phyloP scores from a whole-genome alignment of 768 basidiomycete species.

The Termitomyces sp. region DNA sequence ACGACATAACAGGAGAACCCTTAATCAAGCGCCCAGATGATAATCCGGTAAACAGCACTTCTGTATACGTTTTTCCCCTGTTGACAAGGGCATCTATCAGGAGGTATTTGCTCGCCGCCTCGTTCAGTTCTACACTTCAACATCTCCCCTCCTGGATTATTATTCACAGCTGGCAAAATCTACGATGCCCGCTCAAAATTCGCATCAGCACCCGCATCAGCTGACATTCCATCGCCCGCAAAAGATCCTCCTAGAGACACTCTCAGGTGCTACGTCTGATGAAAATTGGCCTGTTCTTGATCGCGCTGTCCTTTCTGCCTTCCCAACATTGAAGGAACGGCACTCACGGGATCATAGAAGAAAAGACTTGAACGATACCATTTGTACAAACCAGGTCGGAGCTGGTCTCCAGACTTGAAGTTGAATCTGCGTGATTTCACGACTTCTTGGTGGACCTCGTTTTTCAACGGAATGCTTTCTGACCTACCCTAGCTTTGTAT shows the following conservation, averaged over 20 bases:
- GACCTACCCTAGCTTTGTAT: constrained; percentile 8
- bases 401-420: constrained; percentile 13
- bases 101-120: constrained; percentile 76
- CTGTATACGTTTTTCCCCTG: too few species aligned
- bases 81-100: constrained; percentile 29
- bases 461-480: background rate
- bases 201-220: constrained; percentile 47
- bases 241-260: constrained; percentile 47
- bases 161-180: constrained; percentile 33
- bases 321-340: constrained; percentile 56
- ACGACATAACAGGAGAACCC: constrained; percentile 85
- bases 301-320: constrained; percentile 45
- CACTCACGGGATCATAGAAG: constrained; percentile 35
- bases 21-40: constrained; percentile 89
- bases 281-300: constrained; percentile 90
- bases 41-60: constrained; percentile 59
- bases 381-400: constrained; percentile 29
- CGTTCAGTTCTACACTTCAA: constrained; percentile 70
- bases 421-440: background rate
- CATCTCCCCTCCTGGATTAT: constrained; percentile 76
- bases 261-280: constrained; percentile 74
- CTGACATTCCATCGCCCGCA: constrained; percentile 39
- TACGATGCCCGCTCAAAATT: constrained; percentile 22
- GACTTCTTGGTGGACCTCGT: background rate
- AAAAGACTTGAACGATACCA: constrained; percentile 51